These are phyloP conservation scores for Paraleonurus japonicus DNA, from an alignment of 257 asterid genomes.

Conservation along the genomic window DNA sequence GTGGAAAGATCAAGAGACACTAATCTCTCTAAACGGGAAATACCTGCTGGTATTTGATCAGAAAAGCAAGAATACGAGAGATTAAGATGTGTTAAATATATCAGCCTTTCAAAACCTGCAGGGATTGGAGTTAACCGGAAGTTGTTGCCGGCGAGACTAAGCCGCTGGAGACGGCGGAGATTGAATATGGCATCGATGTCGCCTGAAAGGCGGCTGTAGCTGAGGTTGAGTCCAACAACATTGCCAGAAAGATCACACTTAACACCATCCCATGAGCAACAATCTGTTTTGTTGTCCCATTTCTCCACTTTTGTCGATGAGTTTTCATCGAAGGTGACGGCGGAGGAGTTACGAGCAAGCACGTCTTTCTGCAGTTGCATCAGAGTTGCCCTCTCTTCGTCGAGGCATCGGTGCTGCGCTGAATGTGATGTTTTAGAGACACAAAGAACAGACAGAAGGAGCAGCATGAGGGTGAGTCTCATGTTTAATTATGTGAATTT, in stretches of 20 bases:
- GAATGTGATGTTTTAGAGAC: constrained; percentile 2
- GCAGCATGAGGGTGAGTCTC: constrained; percentile 1
- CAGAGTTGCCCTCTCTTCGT: constrained; percentile 14
- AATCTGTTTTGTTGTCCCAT: constrained; percentile 26
- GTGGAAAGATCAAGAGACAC: constrained; percentile 30
- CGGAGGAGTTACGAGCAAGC: constrained; percentile 23
- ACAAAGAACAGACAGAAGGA: constrained; percentile 4
- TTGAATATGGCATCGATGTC: constrained; percentile 26
- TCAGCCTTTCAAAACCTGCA: constrained; percentile 26
- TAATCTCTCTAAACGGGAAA: constrained; percentile 23
- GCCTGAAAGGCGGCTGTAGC: constrained; percentile 28
- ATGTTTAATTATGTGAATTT: background rate
- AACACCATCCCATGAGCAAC: constrained; percentile 31
- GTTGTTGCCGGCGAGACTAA: constrained; percentile 30
- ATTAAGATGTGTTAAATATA: constrained; percentile 24
- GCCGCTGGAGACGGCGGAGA: constrained; percentile 24
- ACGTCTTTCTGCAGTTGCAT: constrained; percentile 24
- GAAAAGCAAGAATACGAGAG: constrained; percentile 28
- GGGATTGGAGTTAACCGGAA: constrained; percentile 32
- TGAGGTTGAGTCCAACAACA: constrained; percentile 32
- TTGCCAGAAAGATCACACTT: constrained; percentile 19
- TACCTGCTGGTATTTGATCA: constrained; percentile 27
- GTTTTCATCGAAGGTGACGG: constrained; percentile 17
- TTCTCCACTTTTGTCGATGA: constrained; percentile 19
- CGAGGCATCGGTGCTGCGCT: constrained; percentile 17